Base-by-base conservation (phyloP, 129 eudicot species). In the Chrysanthemum makinoi region DNA sequence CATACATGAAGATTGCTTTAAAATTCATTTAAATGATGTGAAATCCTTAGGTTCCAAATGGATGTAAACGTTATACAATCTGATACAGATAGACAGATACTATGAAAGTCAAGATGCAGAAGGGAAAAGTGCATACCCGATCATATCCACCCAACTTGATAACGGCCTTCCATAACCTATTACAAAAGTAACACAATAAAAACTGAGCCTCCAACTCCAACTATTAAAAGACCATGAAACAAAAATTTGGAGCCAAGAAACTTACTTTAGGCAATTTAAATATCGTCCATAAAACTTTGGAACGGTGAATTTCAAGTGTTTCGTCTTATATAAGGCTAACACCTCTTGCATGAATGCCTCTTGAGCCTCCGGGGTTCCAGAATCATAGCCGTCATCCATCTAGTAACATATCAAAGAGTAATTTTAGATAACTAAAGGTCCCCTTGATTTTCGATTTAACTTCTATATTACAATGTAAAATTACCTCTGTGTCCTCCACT, bases 271-370 rank as follows among this genome's bases (percentile, higher is more conserved):
- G 51, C 86, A 90, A 72, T 94, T 94, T 51, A 94, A 77, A 9
- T 85, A 85, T 61, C 87, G 91, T 65, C 99, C 99, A 78, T 94
- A 94, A 77, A 94, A 94, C 80, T 86, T 90, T 8, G 99, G 99
- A 30, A 96, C 86, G 63, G 86, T 94, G 72, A 89, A 94, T 47
- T 90, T 97, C 80, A 83, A 44, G 35, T 67, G 73, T 71, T 74
- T 83, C 79, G 78, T 89, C 72, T 78, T 81, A 43, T 84, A 84
- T 50, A 94, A 81, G 67, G 72, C 77, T 43, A 87, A 93, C 73
- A 94, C 82, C 70, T 85, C 96, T 78, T 80, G 81, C 85, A 88
- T 86, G 79, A 94, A 94, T 51, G 80, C 85, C 50, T 86, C 86
- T 88, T 94, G 99, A 1, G 90, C 97, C 28, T 94, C 96, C n/a